These are phyloP conservation scores for Boechera retrofracta DNA, from an alignment of 345 rosid species.

Conservation along the genomic window DNA sequence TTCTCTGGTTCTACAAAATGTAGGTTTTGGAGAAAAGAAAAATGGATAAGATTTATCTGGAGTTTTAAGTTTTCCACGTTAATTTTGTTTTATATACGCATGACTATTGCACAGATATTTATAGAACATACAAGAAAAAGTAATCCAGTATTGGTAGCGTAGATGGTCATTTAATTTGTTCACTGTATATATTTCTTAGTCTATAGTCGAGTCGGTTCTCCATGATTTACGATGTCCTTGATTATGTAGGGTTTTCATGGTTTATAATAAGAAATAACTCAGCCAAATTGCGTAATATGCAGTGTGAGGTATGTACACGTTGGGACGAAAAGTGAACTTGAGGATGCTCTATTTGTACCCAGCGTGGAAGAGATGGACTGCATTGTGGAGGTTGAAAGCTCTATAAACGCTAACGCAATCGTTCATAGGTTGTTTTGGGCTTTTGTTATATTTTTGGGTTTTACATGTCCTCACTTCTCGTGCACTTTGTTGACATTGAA, in stretches of 20 bases:
- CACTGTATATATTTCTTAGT: constrained; percentile 2
- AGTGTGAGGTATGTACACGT: constrained; percentile 76
- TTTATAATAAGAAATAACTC: constrained; percentile 17
- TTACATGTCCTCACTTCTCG: constrained; percentile 12
- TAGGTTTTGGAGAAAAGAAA: constrained; percentile 14
- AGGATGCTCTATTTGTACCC: constrained; percentile 63
- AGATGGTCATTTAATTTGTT: constrained; percentile 20
- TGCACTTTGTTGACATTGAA: constrained; percentile 48
- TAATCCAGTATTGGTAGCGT: constrained; percentile 8
- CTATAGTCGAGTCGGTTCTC: constrained; percentile 11
- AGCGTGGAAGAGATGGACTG: constrained; percentile 57
- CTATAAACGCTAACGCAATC: constrained; percentile 67
- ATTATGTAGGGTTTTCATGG: neutral
- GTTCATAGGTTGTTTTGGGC: constrained; percentile 72
- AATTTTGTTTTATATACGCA: neutral
- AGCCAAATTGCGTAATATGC: constrained; percentile 44
- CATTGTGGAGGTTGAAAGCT: constrained; percentile 86
- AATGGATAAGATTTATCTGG: neutral
- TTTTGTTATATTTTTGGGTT: constrained; percentile 21
- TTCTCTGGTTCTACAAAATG: constrained; percentile 17
- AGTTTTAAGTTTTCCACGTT: neutral
- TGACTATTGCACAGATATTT: neutral
- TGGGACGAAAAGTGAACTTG: constrained; percentile 73
- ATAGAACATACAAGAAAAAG: neutral
- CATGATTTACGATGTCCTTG: constrained; percentile 10